Evolutionary conservation across 208 protist genomes (phyloP), one percentile per base, ranked within the genome.

Genomic region (Entamoeba moshkovskii): DNA sequence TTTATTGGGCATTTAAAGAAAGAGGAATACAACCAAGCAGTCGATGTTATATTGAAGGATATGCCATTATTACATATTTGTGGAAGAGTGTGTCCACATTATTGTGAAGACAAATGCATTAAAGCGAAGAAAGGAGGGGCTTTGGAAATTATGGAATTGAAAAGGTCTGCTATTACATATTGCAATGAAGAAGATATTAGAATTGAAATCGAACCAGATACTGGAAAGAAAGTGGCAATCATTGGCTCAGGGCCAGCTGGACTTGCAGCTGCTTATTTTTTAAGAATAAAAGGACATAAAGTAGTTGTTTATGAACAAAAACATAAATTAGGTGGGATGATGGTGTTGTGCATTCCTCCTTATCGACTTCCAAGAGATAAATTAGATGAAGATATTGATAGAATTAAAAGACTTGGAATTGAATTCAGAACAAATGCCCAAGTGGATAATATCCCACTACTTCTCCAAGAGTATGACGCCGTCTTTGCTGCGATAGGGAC

Each of bases 251-350:
- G 97, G 22, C 97, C 97, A 92, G 96, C 97, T 3, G 96, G 95
- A 44, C 97, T 98, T 0, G 95, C 91, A 66, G 96, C 96, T 94
- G 97, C 96, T 3, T 97, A 97, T 4, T 98, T 97, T 94, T 94
- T 98, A 18, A 93, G 97, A 66, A 85, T 98, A 42, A 97, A 97
- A 44, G 98, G 97, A 85, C 94, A 94, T 45, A 95, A 98, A 66
- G 92, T 98, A 42, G 96, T 96, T 18, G 96, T 98, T 45, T 97
- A 97, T 94, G 97, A 98, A 92, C 96, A 96, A 66, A 66, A 97
- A 29, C n/a, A 93, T 33, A 97, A 96, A 48, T 48, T 94, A 38
- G 97, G 97, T 48, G 97, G 97, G 52, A 93, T 98, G 1, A 94
- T 94, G 1, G 66, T 92, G 1, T 66, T 73, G 38, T 97, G 98